These are phyloP conservation scores for Graphiopsis chlorocephala DNA, from an alignment of 2,329 filamentous ascomycete genomes.

Conservation along the genomic window DNA sequence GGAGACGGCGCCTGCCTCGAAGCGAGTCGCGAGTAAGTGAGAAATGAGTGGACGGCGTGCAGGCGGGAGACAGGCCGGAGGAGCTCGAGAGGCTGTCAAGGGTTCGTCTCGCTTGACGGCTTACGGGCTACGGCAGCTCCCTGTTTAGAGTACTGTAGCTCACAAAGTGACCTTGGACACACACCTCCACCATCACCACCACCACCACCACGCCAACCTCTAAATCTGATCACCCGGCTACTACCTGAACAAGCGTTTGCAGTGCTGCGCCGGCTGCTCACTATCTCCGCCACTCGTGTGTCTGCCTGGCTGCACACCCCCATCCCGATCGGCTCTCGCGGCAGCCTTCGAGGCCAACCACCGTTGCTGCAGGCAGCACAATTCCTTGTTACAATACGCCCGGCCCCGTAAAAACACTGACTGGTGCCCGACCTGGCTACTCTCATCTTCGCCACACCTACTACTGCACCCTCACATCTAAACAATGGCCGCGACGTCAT, in stretches of 20 bases:
- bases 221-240: conserved; percentile 14
- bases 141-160: conserved; percentile 2
- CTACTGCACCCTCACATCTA: conserved; percentile 14
- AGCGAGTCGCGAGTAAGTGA: not conserved
- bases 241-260: conserved; percentile 14
- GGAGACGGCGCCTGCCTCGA: conserved; percentile 7
- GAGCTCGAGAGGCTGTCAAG: not conserved
- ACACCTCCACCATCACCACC: not conserved
- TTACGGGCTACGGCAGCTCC: conserved; percentile 7
- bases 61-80: not conserved
- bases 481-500: conserved; percentile 79
- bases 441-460: conserved; percentile 2
- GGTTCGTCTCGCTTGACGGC: conserved; percentile 2
- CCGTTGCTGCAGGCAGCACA: conserved; percentile 30
- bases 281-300: conserved; percentile 13
- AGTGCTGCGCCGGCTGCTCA: conserved; percentile 3
- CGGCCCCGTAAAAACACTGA: conserved; percentile 15
- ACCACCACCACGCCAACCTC: not conserved
- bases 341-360: conserved; percentile 19
- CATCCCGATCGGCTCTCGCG: conserved; percentile 23
- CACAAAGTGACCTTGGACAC: conserved; percentile 1
- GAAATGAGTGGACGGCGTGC: not conserved
- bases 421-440: conserved; percentile 13
- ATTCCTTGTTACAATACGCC: conserved; percentile 19
- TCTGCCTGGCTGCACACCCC: conserved; percentile 12